phyloP scores from a whole-genome alignment of 2,329 filamentous ascomycete species.

The Ophiostoma sp. region DNA sequence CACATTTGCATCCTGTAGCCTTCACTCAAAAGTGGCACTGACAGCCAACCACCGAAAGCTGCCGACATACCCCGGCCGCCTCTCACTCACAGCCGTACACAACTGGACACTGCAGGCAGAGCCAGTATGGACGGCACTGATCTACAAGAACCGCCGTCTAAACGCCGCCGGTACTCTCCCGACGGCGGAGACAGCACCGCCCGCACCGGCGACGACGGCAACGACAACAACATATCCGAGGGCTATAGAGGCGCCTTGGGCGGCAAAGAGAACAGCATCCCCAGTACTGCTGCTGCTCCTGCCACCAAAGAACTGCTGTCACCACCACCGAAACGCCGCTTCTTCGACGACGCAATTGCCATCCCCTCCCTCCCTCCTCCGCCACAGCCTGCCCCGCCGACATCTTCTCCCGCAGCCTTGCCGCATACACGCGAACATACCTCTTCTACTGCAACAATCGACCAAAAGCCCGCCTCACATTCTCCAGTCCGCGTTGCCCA shows the following conservation, averaged over 20 bases:
- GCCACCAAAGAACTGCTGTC: neutral
- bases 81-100: neutral
- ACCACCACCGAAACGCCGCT: conserved; percentile 34
- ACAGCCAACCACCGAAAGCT: neutral
- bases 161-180: conserved; percentile 33
- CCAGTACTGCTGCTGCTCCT: conserved; percentile 34
- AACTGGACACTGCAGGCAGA: conserved; percentile 10
- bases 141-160: conserved; percentile 35
- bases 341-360: conserved; percentile 38
- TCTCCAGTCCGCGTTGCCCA: conserved; percentile 15
- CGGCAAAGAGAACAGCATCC: conserved; percentile 24
- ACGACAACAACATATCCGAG: neutral
- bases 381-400: neutral
- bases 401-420: conserved; percentile 18
- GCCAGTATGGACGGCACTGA: conserved; percentile 36
- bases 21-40: neutral
- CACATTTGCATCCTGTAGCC: neutral
- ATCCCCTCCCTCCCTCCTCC: conserved; percentile 19
- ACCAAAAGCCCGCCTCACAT: conserved; percentile 2
- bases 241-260: neutral
- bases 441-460: conserved; percentile 3
- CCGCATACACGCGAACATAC: conserved; percentile 5
- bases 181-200: neutral
- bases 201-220: neutral
- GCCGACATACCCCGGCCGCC: neutral